Evolutionary conservation across 805 yeast genomes (phyloP), one percentile per base, ranked within the genome.

Genomic region (Clavispora vitiphila): DNA sequence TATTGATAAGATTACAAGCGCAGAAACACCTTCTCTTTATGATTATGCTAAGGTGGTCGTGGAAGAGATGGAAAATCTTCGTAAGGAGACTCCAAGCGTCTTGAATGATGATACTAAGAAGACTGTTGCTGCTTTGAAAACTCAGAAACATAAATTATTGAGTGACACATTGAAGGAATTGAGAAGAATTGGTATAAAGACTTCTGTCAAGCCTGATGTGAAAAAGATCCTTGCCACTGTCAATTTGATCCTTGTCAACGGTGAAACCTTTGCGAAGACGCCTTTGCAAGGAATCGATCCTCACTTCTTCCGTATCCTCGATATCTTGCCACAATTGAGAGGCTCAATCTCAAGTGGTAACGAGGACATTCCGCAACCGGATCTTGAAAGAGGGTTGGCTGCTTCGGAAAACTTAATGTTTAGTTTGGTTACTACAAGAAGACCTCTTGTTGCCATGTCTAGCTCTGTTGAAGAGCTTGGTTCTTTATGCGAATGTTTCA

Each of bases 161-260:
- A 84, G 93, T 62, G 87, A 82, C 43, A 76, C 89, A 0, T 63
- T 93, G 45, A 80, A 80, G 47, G 93, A 86, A 49, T 65, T 91
- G 40, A 77, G 80, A 56, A 67, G 80, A 43, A 78, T 86, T 56
- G 99, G 99, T 1, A 62, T 93, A 49, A 83, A 79, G 51, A 67
- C 81, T 3, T 76, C 76, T 20, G 71, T 82, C 26, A 80, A 83
- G 43, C 72, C 81, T 5, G 89, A 85, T 47, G 77, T 82, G n/a
- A 75, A 77, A 39, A 73, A 72, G 20, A 62, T 74, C 3, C 87
- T 86, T 59, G 67, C 77, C 0, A 74, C 86, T 1, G 76, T 85
- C 6, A 81, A 82, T 34, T 59, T 74, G 15, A 72, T 91, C 10
- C 61, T 93, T 31, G 75, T 86, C 0, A 69, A 71, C 24, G 62